Conservation (phyloP, 768 basidiomycete species). For the Chalciporus piperatus region DNA sequence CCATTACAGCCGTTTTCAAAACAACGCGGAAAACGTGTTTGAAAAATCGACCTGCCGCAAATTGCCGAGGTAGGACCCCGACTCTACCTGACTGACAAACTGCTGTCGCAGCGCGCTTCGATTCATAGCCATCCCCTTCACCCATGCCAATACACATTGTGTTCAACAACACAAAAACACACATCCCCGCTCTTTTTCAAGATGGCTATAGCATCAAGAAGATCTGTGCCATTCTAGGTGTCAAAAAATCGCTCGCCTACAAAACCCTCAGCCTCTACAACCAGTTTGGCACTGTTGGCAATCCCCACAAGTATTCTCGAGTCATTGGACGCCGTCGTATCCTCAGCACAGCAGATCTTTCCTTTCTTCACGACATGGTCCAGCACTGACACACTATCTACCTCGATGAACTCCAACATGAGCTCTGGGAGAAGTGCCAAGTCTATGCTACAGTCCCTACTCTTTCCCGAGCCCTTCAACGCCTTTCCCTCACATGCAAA, state of each 20-base stretch:
- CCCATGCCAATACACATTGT: too few relatives aligned
- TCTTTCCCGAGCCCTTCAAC: neutral
- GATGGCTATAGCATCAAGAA: neutral
- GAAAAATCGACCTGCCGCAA: too few relatives aligned
- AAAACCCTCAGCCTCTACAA: neutral
- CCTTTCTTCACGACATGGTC: too few relatives aligned
- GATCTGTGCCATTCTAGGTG: neutral
- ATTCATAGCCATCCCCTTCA: too few relatives aligned
- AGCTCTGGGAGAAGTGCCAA: neutral
- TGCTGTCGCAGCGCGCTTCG: too few relatives aligned
- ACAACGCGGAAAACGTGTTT: too few relatives aligned
- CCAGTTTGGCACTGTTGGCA: neutral
- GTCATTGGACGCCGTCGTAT: neutral
- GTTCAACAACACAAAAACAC: too few relatives aligned
- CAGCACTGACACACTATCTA: neutral
- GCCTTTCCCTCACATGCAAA: neutral
- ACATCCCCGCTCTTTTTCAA: too few relatives aligned
- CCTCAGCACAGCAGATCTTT: neutral
- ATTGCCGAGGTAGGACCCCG: too few relatives aligned
- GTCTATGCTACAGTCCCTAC: neutral
- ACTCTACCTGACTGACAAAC: too few relatives aligned
- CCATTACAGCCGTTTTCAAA: too few relatives aligned
- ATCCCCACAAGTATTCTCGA: too few relatives aligned
- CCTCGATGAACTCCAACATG: neutral
- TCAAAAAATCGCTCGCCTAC: constrained; percentile 4